Evolutionary conservation across 1,284 basidiomycete species (phyloP), one percentile per base, ranked within the genome.

Genomic region (Ceratobasidium sp.): DNA sequence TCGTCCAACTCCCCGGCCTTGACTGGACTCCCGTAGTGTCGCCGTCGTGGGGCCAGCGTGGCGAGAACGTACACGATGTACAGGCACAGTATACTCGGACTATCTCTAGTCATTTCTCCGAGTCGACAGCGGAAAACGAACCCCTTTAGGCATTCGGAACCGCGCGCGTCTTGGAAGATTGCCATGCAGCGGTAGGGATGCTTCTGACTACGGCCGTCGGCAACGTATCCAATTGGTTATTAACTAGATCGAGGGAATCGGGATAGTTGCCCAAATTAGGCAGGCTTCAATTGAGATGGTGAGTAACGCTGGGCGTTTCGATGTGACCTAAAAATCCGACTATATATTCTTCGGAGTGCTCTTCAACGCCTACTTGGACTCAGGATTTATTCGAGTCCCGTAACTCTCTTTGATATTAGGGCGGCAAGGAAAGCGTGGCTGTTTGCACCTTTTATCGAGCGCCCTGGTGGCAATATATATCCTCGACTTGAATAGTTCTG

Each of bases 41-140:
- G n/a, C 27, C 20, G 27, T 25, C 45, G 45, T 20, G 58, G 3
- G 40, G 53, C 32, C 29, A 31, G 32, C 45, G 22, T 31, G 40
- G 12, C 17, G 25, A 49, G 29, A 25, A 15, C n/a, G 27, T 22
- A 29, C 31, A 10, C 22, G 7, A 20, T 22, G 58, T 17, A 22
- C 34, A 40, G 38, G 10, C 29, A 5, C 8, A 7, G 29, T 32
- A 27, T 10, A 35, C 25, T 10, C 58, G 58, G 58, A 50, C 12
- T 20, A 62, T 31, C 45, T 22, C 13, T 62, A 3, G 27, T n/a
- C 31, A 42, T 62, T 62, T 62, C 29, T 25, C 45, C 58, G 43
- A 62, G 31, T 50, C 58, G 58, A 50, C 58, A 32, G 25, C 40
- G 58, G 58, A 15, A 15, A 15, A 62, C n/a, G n/a, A 31, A 43